Evolutionary conservation across 2,329 filamentous ascomycete genomes (phyloP).

Genomic region (Botrytis hyacinthi): DNA sequence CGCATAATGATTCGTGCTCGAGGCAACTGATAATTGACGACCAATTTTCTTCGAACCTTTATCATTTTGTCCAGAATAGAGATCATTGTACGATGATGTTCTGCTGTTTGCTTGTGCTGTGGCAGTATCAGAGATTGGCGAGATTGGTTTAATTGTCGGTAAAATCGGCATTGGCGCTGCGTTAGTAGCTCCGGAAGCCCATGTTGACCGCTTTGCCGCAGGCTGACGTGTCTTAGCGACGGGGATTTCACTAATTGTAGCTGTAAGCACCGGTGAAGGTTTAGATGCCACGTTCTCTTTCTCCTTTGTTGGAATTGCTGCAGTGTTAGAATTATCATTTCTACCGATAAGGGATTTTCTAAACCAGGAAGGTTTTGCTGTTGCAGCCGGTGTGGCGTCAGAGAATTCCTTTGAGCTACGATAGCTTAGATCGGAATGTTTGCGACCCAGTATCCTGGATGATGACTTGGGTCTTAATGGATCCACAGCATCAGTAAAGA

Average conservation of each 20-base stretch:
- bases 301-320: slow-evolving; percentile 44
- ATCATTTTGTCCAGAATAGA: slow-evolving; percentile 50
- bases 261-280: slow-evolving; percentile 46
- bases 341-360: slow-evolving; percentile 87
- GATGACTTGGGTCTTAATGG: slow-evolving; percentile 90
- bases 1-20: slow-evolving; percentile 87
- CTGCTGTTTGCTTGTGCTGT: slow-evolving; percentile 81
- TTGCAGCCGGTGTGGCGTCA: slow-evolving; percentile 55
- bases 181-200: slow-evolving; percentile 79
- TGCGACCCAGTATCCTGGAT: slow-evolving; percentile 79
- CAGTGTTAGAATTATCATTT: slow-evolving; percentile 65
- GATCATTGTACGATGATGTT: slow-evolving; percentile 53
- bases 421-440: slow-evolving; percentile 78
- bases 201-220: slow-evolving; percentile 82
- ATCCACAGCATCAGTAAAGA: slow-evolving; percentile 89
- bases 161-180: slow-evolving; percentile 92
- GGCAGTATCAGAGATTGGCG: slow-evolving; percentile 90
- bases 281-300: slow-evolving; percentile 50
- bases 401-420: slow-evolving; percentile 64
- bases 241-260: slow-evolving; percentile 42
- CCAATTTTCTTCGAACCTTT: slow-evolving; percentile 87
- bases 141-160: slow-evolving; percentile 90
- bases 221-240: slow-evolving; percentile 48
- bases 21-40: slow-evolving; percentile 87
- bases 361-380: slow-evolving; percentile 93